Base-by-base conservation (phyloP, 805 yeast genomes). In the Hanseniaspora lachancei region DNA sequence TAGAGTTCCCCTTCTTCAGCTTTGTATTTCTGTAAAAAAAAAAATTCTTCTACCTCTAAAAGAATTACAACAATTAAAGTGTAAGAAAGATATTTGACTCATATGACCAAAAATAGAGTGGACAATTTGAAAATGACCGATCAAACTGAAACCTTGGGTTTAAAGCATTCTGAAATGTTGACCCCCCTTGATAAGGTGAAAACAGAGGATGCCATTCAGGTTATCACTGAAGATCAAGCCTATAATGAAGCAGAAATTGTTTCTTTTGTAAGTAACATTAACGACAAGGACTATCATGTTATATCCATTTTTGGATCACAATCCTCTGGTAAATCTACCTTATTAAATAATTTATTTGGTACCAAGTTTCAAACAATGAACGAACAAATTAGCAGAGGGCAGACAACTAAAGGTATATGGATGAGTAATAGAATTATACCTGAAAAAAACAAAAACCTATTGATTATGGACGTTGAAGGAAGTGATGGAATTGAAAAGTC, bases 401-500 rank as follows among this genome's bases (percentile, higher is more conserved):
- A 91, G 67, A 93, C 98, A 60, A 86, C 95, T 1, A 84, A 84
- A 63, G 95, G 95, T 47, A 82, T 82, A 55, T 84, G 89, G 89
- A 66, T 84, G 59, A 80, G 86, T 0, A 70, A 70, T 39, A 66
- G 66, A 36, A 68, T 77, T 29, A 64, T 66, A 40, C 55, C 66
- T 1, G 57, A 60, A 23, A 62, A 47, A 43, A 40, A 58, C 24
- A 58, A 61, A 6, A 74, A 80, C 59, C 73, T 88, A 12, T 76
- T 87, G 59, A 95, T 93, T 2, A 77, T 93, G 77, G 98, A 93
- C 66, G 97, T 93, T n/a, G 98, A 93, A 70, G 98, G 98, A 49
- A 89, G 97, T 0, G 98, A 93, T 71, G 97, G 98, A 49, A 78
- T 96, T 58, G 98, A 93, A 70, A 78, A 97, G 56, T 97, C 97